Base-by-base conservation (phyloP, 2,329 filamentous ascomycete species). In the Beauveria caledonica region DNA sequence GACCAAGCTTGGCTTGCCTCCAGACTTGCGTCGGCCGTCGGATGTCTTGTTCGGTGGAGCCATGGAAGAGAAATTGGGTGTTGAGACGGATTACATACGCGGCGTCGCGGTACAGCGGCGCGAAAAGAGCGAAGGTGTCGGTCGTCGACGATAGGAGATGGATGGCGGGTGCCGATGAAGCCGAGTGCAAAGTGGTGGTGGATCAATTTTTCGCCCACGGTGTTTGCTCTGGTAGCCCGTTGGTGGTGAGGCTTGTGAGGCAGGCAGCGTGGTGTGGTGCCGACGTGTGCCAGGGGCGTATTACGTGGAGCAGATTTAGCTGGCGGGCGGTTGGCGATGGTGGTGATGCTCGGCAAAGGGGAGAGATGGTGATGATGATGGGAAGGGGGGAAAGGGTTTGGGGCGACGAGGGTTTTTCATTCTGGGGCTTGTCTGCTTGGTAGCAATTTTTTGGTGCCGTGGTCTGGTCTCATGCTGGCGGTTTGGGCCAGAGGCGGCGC, bases 391-490 rank as follows among this genome's bases (percentile, higher is more conserved):
- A n/a, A 50, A 44, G 60, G 45, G 62, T 63, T 50, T 58, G 63
- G 62, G 62, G 59, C 44, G 58, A 65, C 68, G 69, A 64, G 68
- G 67, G 64, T 66, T 68, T 68, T 70, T 67, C 65, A 67, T 68
- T 67, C 64, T 66, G 66, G 70, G 68, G 68, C 59, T 52, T 29
- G 65, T 66, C 65, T 73, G 70, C 73, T 71, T 73, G 69, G 71
- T 68, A 69, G 66, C 67, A 52, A 52, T 65, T 70, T 71, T 62
- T 62, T 69, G 69, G 51, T 55, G 59, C 52, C 52, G 52, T 73
- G 69, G 72, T 73, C 69, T 73, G 69, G 72, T 73, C 69, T 73
- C 70, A 73, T 74, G 71, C 71, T 71, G 70, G 71, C 68, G 70
- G 72, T 73, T 68, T 70, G 72, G 70, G 71, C 70, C 68, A 68